Evolutionary conservation across 78 protist species (phyloP).

Genomic region (Cavenderia fasciculata): DNA sequence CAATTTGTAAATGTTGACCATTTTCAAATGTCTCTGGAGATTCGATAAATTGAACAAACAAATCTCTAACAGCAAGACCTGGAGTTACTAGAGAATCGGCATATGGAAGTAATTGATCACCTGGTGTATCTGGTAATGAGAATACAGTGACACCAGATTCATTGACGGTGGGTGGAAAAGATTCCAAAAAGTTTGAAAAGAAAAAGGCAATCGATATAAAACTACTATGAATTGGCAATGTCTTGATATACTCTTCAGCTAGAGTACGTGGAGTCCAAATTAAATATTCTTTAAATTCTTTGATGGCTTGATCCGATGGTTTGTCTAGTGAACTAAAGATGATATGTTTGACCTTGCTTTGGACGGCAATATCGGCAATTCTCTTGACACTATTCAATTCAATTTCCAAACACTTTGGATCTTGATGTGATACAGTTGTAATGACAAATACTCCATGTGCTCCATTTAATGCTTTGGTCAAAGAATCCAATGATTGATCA

Average conservation of each 20-base stretch:
- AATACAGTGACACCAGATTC: not conserved
- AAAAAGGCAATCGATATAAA: not conserved
- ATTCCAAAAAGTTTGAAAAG: not conserved
- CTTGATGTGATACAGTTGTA: not conserved
- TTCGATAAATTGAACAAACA: too few relatives aligned
- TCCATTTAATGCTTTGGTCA: too few relatives aligned
- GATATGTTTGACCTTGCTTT: not conserved
- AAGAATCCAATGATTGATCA: too few relatives aligned
- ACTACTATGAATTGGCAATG: not conserved
- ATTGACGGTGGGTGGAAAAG: not conserved
- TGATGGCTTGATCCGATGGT: not conserved
- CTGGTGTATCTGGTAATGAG: too few relatives aligned
- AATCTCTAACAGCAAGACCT: too few relatives aligned
- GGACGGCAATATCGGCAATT: not conserved
- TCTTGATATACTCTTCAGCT: not conserved
- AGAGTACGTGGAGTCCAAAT: not conserved
- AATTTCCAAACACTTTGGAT: not conserved
- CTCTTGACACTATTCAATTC: not conserved
- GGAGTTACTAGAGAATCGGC: too few relatives aligned
- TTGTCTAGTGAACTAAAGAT: not conserved
- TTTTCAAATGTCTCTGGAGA: too few relatives aligned
- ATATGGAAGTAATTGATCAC: too few relatives aligned
- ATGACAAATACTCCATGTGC: too few relatives aligned
- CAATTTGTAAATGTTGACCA: too few relatives aligned
- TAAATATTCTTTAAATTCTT: not conserved